Evolutionary conservation across 2,329 filamentous ascomycete species (phyloP), one percentile per base, ranked within the genome.

Genomic region (Sphaceloma murrayae): DNA sequence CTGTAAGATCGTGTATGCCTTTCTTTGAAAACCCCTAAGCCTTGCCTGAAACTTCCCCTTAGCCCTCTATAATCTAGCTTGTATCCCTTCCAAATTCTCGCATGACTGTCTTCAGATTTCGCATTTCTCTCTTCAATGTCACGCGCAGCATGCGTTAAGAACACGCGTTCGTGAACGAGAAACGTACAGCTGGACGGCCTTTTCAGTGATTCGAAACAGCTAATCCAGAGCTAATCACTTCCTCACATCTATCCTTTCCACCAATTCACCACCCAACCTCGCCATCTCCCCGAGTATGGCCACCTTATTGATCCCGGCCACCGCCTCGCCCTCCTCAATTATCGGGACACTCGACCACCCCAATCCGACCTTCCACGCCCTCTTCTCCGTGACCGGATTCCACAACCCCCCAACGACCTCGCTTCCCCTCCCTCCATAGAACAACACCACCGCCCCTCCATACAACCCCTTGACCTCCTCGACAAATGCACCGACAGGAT

Each of bases 201-300:
- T n/a, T n/a, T n/a, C n/a, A n/a, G n/a, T n/a, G n/a, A n/a, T n/a
- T n/a, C n/a, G n/a, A n/a, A n/a, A n/a, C n/a, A n/a, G n/a, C n/a
- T n/a, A n/a, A n/a, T n/a, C n/a, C n/a, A n/a, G n/a, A n/a, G n/a
- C n/a, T n/a, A n/a, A 38, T 38, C 4, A 38, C 22, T 27, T 24
- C 30, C 36, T 65, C 17, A 68, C 63, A 55, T 87, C 78, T 46
- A 89, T 77, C 55, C 62, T 75, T 53, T 75, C 72, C 34, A 94
- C 70, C 61, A 94, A 57, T 47, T 70, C 67, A 3, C 68, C 68
- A 38, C 74, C 75, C 45, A 79, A 51, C 49, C 72, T 74, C 31
- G 76, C 76, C 59, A 93, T 85, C 64, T 91, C 85, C 22, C 77
- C 68, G 40, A 88, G 55, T 4, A 91, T 76, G 0, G 73, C 80